Evolutionary conservation across 2,329 filamentous ascomycete species (phyloP), one percentile per base, ranked within the genome.

Genomic region (Meredithiella fracta): DNA sequence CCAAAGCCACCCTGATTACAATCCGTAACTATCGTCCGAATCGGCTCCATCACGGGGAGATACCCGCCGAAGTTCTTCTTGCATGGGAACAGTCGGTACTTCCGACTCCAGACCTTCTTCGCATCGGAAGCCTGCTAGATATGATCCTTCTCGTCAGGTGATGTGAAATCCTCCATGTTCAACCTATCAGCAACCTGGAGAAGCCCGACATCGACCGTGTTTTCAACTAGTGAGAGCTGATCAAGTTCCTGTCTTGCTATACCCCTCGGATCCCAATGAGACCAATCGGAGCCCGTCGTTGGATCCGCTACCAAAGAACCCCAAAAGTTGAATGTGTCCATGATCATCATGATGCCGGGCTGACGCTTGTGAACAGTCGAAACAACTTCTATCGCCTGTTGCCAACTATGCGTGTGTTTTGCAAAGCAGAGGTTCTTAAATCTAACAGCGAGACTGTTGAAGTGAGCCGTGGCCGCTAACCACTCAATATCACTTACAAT

Each of bases 241-340:
- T 22, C 26, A 40, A 40, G n/a, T 40, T 52, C 14, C 23, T 17
- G 3, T 8, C 11, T 14, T 11, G 15, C 22, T 3, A n/a, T 15
- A 25, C 11, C n/a, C 23, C 11, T 50, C 26, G 17, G 20, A 22
- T 50, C 47, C 6, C 47, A 6, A 50, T 5, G 11, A 11, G 29
- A 5, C 47, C 25, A 52, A 4, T 44, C 51, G 2, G n/a, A 37
- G 11, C 7, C 3, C 8, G 31, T 34, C 7, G 51, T 50, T 15
- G 51, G 51, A n/a, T 57, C 52, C 9, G 42, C 51, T 14, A 50
- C 40, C 3, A 42, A 54, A 37, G 56, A 44, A 29, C 58, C 62
- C 51, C 59, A 60, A 17, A 65, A 59, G 53, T 65, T 62, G 38
- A 67, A 65, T 2, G 63, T 65, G 22, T 69, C 64, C 17, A 61